Evolutionary conservation across 2,329 filamentous ascomycete genomes (phyloP).

Genomic region (Verticillium alfalfae): DNA sequence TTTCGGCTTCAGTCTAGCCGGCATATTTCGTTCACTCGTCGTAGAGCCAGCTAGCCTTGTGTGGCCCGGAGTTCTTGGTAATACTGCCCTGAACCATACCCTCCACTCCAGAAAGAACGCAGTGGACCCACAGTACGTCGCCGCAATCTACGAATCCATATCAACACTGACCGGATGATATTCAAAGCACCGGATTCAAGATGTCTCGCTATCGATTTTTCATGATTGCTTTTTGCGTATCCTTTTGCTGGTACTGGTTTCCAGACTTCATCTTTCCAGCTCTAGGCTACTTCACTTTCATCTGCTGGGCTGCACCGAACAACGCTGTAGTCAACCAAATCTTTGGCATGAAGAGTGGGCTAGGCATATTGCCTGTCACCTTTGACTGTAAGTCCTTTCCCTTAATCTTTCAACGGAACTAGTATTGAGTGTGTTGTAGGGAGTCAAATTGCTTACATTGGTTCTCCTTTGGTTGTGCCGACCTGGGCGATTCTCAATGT

Average conservation of each 20-base stretch:
- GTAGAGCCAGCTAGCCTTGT: slow-evolving; percentile 40
- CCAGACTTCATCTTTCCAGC: slow-evolving; percentile 41
- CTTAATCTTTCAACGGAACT: slow-evolving; percentile 8
- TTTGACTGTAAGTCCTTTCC: slow-evolving; percentile 27
- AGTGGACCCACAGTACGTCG: slow-evolving; percentile 11
- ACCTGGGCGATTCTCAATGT: slow-evolving; percentile 43
- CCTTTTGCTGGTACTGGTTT: slow-evolving; percentile 44
- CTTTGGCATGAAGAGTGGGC: slow-evolving; percentile 39
- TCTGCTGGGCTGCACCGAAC: slow-evolving; percentile 42
- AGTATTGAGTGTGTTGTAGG: slow-evolving; percentile 11
- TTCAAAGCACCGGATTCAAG: slow-evolving; percentile 19
- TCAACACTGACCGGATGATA: background rate
- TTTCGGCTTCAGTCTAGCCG: slow-evolving; percentile 43
- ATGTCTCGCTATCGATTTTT: slow-evolving; percentile 26
- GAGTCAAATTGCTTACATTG: slow-evolving; percentile 28
- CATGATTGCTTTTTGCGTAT: slow-evolving; percentile 22
- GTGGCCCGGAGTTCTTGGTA: slow-evolving; percentile 47
- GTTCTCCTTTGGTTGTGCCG: slow-evolving; percentile 31
- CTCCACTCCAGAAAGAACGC: slow-evolving; percentile 30
- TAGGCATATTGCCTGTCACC: slow-evolving; percentile 32
- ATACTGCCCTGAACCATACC: slow-evolving; percentile 36
- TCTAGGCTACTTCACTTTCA: slow-evolving; percentile 36
- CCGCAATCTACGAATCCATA: background rate
- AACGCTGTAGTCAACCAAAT: slow-evolving; percentile 39
- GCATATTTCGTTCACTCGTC: slow-evolving; percentile 35